phyloP scores from a whole-genome alignment of 495 filamentous ascomycete genomes.

The Saxispiralis lemnorum region DNA sequence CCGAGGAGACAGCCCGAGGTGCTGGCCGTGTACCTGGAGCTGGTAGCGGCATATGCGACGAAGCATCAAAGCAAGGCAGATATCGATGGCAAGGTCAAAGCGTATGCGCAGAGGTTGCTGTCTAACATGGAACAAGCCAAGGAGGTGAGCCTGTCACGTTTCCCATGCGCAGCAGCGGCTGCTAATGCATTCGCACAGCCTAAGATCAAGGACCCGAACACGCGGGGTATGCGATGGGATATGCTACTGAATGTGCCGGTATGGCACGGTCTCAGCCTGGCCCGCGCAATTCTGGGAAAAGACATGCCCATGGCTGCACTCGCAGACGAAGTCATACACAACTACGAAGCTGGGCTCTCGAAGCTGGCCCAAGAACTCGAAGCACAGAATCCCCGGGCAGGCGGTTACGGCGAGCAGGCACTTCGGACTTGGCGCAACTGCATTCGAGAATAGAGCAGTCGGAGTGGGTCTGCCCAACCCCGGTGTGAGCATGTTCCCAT shows the following conservation, averaged over 20 bases:
- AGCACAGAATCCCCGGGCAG: neutral
- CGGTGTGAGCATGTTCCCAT: too few relatives aligned
- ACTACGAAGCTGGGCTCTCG: constrained; percentile 10
- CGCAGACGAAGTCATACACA: constrained; percentile 2
- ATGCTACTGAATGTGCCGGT: constrained; percentile 13
- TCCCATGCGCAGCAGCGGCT: neutral
- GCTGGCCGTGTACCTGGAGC: constrained; percentile 22
- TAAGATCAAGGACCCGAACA: too few relatives aligned
- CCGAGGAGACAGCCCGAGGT: constrained; percentile 19
- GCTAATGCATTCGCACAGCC: neutral
- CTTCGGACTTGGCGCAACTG: constrained; percentile 6
- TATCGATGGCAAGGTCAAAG: constrained; percentile 22
- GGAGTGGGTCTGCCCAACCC: neutral
- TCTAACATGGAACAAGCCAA: constrained; percentile 4
- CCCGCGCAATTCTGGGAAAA: constrained; percentile 7
- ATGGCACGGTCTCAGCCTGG: constrained; percentile 11
- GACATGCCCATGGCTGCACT: constrained; percentile 4
- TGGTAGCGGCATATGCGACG: constrained; percentile 20
- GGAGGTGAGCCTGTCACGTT: constrained; percentile 5
- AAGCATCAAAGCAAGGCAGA: constrained; percentile 19
- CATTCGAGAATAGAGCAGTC: constrained; percentile 1
- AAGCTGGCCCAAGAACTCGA: constrained; percentile 8
- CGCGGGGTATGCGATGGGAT: neutral
- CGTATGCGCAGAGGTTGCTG: constrained; percentile 22
- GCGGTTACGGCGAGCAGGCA: constrained; percentile 9